These are phyloP conservation scores for Penicillium riverlandense DNA, from an alignment of 495 filamentous ascomycete genomes.

Conservation along the genomic window DNA sequence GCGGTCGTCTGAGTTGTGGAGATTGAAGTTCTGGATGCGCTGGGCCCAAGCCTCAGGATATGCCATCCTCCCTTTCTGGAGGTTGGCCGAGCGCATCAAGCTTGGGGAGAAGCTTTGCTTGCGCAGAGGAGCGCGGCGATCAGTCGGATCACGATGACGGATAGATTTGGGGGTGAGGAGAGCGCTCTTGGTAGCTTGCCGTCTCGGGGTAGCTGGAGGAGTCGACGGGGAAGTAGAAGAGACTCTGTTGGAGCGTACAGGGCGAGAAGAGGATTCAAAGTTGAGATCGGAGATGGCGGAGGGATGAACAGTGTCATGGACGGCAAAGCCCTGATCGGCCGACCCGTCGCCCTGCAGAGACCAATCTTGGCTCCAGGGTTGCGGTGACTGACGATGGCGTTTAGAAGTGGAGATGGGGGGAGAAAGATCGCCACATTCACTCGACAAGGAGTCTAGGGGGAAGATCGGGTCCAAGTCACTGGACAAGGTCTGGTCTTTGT, in stretches of 20 bases:
- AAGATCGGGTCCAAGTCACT: constrained; percentile 40
- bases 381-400: constrained; percentile 28
- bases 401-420: constrained; percentile 30
- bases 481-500: constrained; percentile 38
- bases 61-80: constrained; percentile 35
- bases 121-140: constrained; percentile 27
- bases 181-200: constrained; percentile 29
- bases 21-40: constrained; percentile 34
- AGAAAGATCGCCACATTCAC: constrained; percentile 40
- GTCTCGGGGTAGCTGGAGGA: constrained; percentile 35
- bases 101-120: constrained; percentile 41
- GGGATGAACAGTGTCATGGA: constrained; percentile 35
- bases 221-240: constrained; percentile 32
- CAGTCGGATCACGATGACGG: constrained; percentile 35
- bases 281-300: constrained; percentile 31
- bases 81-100: constrained; percentile 32
- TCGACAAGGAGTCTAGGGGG: constrained; percentile 33
- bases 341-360: constrained; percentile 28
- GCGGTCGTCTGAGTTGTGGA: constrained; percentile 29
- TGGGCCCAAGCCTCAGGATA: constrained; percentile 36
- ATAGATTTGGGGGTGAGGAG: constrained; percentile 35
- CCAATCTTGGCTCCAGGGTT: constrained; percentile 37
- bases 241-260: constrained; percentile 12
- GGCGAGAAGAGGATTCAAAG: constrained; percentile 26
- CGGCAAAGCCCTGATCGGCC: constrained; percentile 24